phyloP scores from a whole-genome alignment of 768 basidiomycete genomes.

The Pleurotus sapidus region DNA sequence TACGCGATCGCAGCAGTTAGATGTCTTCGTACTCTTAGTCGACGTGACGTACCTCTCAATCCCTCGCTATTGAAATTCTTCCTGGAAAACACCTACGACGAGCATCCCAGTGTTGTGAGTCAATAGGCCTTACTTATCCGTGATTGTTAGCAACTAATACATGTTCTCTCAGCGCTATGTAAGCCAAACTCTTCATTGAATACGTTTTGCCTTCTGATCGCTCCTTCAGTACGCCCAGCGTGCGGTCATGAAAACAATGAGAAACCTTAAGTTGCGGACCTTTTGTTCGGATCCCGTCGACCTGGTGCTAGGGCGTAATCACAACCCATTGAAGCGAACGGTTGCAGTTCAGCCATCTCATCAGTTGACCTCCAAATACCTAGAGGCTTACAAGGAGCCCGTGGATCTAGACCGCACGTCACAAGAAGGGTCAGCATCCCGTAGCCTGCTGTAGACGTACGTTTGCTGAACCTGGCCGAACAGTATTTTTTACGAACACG shows the following conservation, averaged over 20 bases:
- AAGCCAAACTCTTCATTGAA: conserved; percentile 18
- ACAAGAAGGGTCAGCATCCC: conserved; percentile 42
- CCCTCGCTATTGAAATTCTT: conserved; percentile 53
- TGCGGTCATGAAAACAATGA: conserved; percentile 72
- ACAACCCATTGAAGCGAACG: conserved; percentile 62
- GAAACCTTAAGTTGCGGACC: conserved; percentile 81
- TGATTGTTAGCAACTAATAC: background rate
- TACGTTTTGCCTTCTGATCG: conserved; percentile 5
- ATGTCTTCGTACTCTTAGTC: conserved; percentile 63
- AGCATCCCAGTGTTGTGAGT: conserved; percentile 66
- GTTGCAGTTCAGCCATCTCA: conserved; percentile 48
- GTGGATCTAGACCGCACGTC: conserved; percentile 31
- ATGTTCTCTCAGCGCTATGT: conserved; percentile 51
- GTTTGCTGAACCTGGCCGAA: background rate
- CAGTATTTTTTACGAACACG: conserved; percentile 55
- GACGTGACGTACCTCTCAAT: conserved; percentile 57
- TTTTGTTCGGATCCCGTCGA: conserved; percentile 53
- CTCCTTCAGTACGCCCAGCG: conserved; percentile 60
- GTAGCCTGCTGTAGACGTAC: background rate
- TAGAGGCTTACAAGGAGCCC: conserved; percentile 53
- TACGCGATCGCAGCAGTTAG: conserved; percentile 71
- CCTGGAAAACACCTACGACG: conserved; percentile 56
- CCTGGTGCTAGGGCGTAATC: conserved; percentile 56
- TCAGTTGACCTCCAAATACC: conserved; percentile 51
- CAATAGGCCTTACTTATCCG: background rate